Conservation (phyloP, 2,329 filamentous ascomycete species). For the Neophaeococcomyces mojaviensis region DNA sequence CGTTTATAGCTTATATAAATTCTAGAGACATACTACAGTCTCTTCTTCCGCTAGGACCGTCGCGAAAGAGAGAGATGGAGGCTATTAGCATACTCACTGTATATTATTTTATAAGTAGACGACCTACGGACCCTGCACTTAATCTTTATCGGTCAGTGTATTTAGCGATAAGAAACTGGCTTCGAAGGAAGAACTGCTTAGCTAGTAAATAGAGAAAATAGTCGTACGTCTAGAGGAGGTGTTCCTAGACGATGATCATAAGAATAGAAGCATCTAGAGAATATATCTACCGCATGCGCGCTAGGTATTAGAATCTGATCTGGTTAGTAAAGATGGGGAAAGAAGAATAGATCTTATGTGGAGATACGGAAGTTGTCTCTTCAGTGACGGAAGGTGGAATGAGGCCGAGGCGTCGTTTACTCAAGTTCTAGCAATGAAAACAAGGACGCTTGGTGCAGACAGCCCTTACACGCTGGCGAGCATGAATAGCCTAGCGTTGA, state of each 20-base stretch:
- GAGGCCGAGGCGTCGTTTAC: conserved; percentile 10
- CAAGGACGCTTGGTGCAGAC: conserved; percentile 11
- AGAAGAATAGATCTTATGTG: conserved; percentile 10
- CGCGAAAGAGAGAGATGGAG: conserved; percentile 19
- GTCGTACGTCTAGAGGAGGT: conserved; percentile 21
- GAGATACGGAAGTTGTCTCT: conserved; percentile 39
- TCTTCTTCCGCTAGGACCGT: conserved; percentile 24
- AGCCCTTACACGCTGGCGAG: conserved; percentile 15
- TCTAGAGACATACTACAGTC: conserved; percentile 27
- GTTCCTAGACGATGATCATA: conserved; percentile 16
- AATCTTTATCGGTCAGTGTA: conserved; percentile 31
- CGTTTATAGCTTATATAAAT: conserved; percentile 29
- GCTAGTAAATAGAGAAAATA: conserved; percentile 15
- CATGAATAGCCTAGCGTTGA: conserved; percentile 20
- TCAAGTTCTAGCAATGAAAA: conserved; percentile 12
- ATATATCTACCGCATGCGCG: conserved; percentile 28
- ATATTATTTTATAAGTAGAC: conserved; percentile 28
- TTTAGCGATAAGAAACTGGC: conserved; percentile 29
- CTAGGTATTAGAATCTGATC: conserved; percentile 7
- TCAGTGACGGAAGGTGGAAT: conserved; percentile 58
- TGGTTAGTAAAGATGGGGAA: conserved; percentile 4
- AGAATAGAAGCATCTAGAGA: conserved; percentile 22
- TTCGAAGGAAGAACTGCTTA: conserved; percentile 20
- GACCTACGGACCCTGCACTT: neutral
- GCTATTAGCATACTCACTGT: conserved; percentile 28